Evolutionary conservation across 1,284 basidiomycete genomes (phyloP), one percentile per base, ranked within the genome.

Genomic region (Takashimella koratensis): DNA sequence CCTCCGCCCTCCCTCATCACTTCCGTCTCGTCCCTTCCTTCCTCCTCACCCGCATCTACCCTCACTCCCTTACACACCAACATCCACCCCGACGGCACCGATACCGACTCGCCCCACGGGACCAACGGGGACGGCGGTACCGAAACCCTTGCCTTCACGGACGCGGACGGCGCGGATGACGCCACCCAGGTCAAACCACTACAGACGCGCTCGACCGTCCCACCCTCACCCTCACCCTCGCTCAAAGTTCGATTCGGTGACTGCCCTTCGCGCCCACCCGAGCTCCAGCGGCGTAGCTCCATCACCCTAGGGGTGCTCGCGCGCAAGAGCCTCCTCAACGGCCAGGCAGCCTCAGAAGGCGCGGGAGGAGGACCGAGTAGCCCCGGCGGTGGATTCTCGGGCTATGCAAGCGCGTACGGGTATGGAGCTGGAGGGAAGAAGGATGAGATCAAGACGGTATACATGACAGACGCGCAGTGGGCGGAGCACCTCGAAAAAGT

Each of bases 401-500:
- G 44, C 45, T 26, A 30, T 25, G 43, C 39, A 5, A 45, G 40
- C n/a, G n/a, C n/a, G n/a, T 36, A 36, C 16, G 30, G 30, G 8
- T 36, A 36, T 36, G 30, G 45, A 19, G 39, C 5, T 19, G 45
- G 12, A 20, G 30, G 40, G 24, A 49, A 51, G 23, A 43, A 48
- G 22, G 46, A 57, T 5, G 45, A 48, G 10, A 41, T 57, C 12
- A 59, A 50, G 24, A 62, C 51, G 40, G 55, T 75, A 45, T 58
- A 65, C 49, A 73, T 75, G 71, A 71, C 62, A 3, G 73, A 75
- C 58, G 65, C 57, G 23, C 68, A 75, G 43, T 75, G 73, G 73
- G 70, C 69, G 48, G 62, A 59, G 24, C 74, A 75, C 58, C 69
- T 36, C 71, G 57, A 58, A 53, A 24, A 56, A 65, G 47, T 68